Conservation (phyloP, 2,329 filamentous ascomycete species). For the Colletotrichum costaricense region DNA sequence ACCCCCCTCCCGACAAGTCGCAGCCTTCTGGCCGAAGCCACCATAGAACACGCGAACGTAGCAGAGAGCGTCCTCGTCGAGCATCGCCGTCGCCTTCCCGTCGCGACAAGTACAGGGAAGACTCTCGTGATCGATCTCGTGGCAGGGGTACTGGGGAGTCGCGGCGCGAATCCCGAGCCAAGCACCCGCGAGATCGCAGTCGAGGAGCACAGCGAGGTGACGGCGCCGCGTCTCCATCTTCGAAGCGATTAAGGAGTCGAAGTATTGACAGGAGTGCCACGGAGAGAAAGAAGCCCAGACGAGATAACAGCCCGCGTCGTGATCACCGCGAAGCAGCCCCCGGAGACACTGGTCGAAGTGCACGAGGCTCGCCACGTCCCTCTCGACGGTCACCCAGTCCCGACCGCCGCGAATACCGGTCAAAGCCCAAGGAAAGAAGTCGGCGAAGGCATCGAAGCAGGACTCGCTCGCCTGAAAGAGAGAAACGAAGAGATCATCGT, state of each 20-base stretch:
- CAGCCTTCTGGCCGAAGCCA: conserved; percentile 33
- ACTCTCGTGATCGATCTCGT: conserved; percentile 29
- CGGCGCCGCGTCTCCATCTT: conserved; percentile 21
- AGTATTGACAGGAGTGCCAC: conserved; percentile 2
- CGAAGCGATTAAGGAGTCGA: conserved; percentile 34
- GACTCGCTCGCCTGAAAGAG: conserved; percentile 32
- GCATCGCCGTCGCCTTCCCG: conserved; percentile 36
- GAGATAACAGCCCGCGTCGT: conserved; percentile 31
- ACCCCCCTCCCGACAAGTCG: conserved; percentile 28
- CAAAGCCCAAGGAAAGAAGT: conserved; percentile 24
- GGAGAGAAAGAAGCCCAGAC: conserved; percentile 27
- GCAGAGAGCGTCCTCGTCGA: conserved; percentile 45
- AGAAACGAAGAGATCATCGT: conserved; percentile 13
- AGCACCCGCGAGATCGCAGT: conserved; percentile 28
- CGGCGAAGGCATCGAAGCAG: conserved; percentile 30
- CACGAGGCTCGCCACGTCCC: conserved; percentile 20
- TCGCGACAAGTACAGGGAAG: conserved; percentile 26
- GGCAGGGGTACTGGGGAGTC: conserved; percentile 26
- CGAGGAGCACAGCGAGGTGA: conserved; percentile 29
- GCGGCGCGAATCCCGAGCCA: conserved; percentile 29
- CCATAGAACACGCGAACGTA: conserved; percentile 30
- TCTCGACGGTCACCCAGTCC: conserved; percentile 26
- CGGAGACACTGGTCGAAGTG: conserved; percentile 3
- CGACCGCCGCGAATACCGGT: conserved; percentile 19
- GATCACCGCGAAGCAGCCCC: conserved; percentile 24